These are phyloP conservation scores for Pharnaceum exiguum DNA, from an alignment of 148 eudicot species.

Conservation along the genomic window DNA sequence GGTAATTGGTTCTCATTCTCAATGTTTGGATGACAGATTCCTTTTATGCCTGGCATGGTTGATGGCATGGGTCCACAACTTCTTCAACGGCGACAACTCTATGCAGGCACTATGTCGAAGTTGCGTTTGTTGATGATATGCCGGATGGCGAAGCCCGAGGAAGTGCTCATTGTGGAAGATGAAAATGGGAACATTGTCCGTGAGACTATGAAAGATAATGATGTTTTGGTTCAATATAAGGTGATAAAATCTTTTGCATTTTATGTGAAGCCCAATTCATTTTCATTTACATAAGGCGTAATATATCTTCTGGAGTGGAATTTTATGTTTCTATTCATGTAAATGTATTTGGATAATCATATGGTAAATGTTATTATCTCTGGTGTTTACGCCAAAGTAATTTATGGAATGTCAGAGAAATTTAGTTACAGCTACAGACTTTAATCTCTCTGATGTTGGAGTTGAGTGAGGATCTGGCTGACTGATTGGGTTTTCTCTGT, in stretches of 20 bases:
- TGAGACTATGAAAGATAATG: constrained; percentile 99
- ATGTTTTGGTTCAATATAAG: constrained; percentile 98
- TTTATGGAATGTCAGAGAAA: too few species aligned
- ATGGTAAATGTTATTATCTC: too few species aligned
- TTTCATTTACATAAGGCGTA: too few species aligned
- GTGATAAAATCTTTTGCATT: constrained; percentile 24
- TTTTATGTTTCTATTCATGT: too few species aligned
- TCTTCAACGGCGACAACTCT: constrained; percentile 74
- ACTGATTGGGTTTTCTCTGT: constrained; percentile 14
- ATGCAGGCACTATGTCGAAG: constrained; percentile 80
- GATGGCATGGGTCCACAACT: constrained; percentile 76
- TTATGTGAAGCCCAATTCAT: background rate
- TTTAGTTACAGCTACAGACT: too few species aligned
- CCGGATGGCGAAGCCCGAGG: constrained; percentile 99
- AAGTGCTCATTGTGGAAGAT: constrained; percentile 97
- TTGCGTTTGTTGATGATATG: constrained; percentile 86
- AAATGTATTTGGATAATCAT: too few species aligned
- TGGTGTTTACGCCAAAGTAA: too few species aligned
- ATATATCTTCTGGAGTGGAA: too few species aligned
- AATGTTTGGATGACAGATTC: constrained; percentile 36
- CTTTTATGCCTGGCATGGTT: constrained; percentile 49
- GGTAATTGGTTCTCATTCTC: background rate
- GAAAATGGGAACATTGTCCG: constrained; percentile 99
- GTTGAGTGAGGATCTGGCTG: background rate
- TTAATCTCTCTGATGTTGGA: too few species aligned